These are phyloP conservation scores for Colletotrichum sublineola DNA, from an alignment of 2,329 filamentous ascomycete genomes.

Conservation along the genomic window DNA sequence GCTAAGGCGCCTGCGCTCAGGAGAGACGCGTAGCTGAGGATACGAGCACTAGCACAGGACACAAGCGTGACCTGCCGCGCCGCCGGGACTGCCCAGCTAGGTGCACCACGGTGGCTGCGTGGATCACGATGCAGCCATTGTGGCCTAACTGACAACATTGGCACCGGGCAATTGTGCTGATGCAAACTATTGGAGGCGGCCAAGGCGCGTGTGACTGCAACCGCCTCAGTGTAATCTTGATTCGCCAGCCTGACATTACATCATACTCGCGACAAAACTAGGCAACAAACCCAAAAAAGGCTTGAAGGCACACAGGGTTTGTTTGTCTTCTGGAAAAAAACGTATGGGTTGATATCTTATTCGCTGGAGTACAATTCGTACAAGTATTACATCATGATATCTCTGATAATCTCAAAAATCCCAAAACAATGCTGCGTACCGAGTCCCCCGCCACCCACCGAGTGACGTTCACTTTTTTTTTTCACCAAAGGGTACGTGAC, in stretches of 20 bases:
- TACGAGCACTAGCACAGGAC: constrained; percentile 8
- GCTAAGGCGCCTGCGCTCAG: background rate
- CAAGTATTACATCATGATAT: constrained; percentile 41
- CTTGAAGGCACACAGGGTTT: background rate
- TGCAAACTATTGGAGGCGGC: background rate
- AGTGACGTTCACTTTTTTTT: background rate
- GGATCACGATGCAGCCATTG: background rate
- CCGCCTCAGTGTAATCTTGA: background rate
- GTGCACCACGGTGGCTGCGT: background rate
- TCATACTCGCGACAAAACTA: too few species aligned
- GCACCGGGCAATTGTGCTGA: too few species aligned
- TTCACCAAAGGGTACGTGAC: constrained; percentile 1
- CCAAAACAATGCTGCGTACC: constrained; percentile 36
- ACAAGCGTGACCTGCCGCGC: background rate
- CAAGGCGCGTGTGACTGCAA: constrained; percentile 12
- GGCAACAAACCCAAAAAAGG: background rate
- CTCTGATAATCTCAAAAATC: constrained; percentile 23
- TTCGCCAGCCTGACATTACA: background rate
- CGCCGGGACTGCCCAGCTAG: background rate
- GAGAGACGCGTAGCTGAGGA: background rate
- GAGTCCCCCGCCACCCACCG: constrained; percentile 2
- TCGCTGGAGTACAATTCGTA: constrained; percentile 38
- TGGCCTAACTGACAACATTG: background rate
- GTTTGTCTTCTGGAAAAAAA: background rate
- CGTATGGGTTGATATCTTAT: constrained; percentile 16